phyloP scores from a whole-genome alignment of 1,284 basidiomycete species.

The Puccinia polysora region DNA sequence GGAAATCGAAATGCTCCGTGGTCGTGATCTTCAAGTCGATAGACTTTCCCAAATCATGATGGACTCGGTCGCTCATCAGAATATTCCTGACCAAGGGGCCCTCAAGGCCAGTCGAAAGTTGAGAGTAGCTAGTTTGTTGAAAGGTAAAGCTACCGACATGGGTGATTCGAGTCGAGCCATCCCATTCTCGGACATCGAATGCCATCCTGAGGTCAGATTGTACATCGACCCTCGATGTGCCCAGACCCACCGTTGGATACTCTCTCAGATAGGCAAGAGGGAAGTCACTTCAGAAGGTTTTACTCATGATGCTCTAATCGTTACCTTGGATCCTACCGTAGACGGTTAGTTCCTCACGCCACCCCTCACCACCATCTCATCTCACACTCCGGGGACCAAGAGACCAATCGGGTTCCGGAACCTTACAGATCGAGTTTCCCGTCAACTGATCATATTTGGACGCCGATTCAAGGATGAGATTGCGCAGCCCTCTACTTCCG shows the following conservation, averaged over 20 bases:
- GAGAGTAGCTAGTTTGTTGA: conserved; percentile 33
- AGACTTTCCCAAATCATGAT: not conserved
- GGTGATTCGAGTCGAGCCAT: conserved; percentile 5
- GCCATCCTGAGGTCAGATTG: conserved; percentile 28
- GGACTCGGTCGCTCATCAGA: not conserved
- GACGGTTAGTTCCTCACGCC: conserved; percentile 30
- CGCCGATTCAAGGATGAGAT: conserved; percentile 3
- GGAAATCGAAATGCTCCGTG: conserved; percentile 43
- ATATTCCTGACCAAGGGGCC: not conserved
- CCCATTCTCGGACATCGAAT: conserved; percentile 34
- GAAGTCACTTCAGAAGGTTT: conserved; percentile 16
- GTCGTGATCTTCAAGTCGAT: conserved; percentile 28
- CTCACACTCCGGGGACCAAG: not conserved
- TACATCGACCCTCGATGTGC: conserved; percentile 42
- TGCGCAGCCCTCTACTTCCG: conserved; percentile 26
- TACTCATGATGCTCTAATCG: conserved; percentile 26
- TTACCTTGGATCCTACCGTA: conserved; percentile 26
- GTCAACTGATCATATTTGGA: conserved; percentile 29
- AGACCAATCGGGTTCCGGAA: not conserved
- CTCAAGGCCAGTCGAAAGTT: conserved; percentile 19
- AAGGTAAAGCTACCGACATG: conserved; percentile 31
- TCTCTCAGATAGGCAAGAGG: conserved; percentile 33
- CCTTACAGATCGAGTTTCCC: conserved; percentile 12
- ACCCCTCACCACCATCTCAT: not conserved
- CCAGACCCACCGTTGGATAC: conserved; percentile 37